Evolutionary conservation across 176 grass and related monocot species (phyloP), one percentile per base, ranked within the genome.

Genomic region (Dendrocalamus sinicus): DNA sequence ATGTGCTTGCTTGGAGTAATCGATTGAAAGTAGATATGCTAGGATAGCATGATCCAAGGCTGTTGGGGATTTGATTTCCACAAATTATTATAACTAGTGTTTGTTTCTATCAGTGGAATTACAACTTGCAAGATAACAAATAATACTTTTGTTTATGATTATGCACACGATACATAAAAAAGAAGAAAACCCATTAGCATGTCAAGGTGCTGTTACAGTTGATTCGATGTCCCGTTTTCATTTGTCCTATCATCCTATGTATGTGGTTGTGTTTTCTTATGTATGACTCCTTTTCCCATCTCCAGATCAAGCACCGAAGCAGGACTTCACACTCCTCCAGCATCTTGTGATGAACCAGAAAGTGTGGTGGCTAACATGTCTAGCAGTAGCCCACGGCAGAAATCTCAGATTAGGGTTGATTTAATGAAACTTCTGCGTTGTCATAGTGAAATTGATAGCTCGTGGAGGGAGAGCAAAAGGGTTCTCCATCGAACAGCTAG

Each of bases 401-500:
- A 93, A 39, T 69, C 84, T 20, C 80, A 73, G 41, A 48, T 76
- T 15, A 90, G 64, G 71, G 22, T 98, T 60, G 89, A 98, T 86
- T 84, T 98, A 72, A 22, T 92, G 47, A 88, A 92, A 26, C 81
- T 91, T 65, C 85, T 98, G 73, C 91, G 82, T 37, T 55, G 61
- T 57, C 51, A 84, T 67, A 85, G 78, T 66, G 80, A 90, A 52
- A 65, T 85, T 22, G 73, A 95, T 76, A 78, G 55, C 59, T 90
- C 77, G 44, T 92, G 93, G 95, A 78, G 67, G 47, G 89, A 87
- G 77, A 81, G 83, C 82, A 90, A 89, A 90, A 89, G 85, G 85
- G 69, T 87, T 74, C 79, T 84, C 14, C 89, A 91, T 37, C 86
- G 95, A 92, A 90, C 85, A 76, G 72, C 89, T 82, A 93, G 85